Evolutionary conservation across 495 filamentous ascomycete genomes (phyloP), one percentile per base, ranked within the genome.

Genomic region (Aspergillus conjunctus): DNA sequence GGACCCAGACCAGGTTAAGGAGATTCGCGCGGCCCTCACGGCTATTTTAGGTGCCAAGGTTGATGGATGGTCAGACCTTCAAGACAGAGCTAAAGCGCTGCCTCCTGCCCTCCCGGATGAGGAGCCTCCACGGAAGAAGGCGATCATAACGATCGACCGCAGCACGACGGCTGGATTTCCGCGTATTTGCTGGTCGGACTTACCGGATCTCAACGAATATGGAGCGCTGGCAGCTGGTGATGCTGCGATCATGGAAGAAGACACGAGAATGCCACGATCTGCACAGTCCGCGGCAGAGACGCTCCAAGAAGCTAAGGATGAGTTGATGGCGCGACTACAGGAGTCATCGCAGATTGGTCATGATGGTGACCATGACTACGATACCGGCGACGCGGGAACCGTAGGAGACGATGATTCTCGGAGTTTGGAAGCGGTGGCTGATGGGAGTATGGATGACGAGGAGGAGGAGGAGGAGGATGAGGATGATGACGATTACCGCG

Each of bases 401-500:
- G 69, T 77, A 11, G 74, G 73, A 32, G 79, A 79, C 51, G 80
- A 81, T 21, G 81, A 80, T 22, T 76, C 77, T 6, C 80, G 78
- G 54, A 77, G 74, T 48, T 58, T 75, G 58, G 70, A 80, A 20
- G 69, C 75, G 5, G 76, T 77, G 52, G 80, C 79, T 0, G 81
- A 85, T 30, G 83, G 74, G 50, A 83, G 85, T 51, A 77, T 81
- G 21, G 82, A 86, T 32, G 79, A 66, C 69, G 84, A 70, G 58
- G 74, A 87, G 21, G 87, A 90, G 18, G 90, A 91, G 44, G 88
- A 91, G 52, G 26, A 26, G 4, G 89, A 92, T 44, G 85, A 89
- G 20, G 88, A 91, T 21, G 83, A 86, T 37, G 87, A 90, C 49
- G 92, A 96, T 55, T 90, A 93, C 65, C 89, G 90, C 51, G 87